Conservation (phyloP, 768 basidiomycete genomes). For the Lactarius psammicola region DNA sequence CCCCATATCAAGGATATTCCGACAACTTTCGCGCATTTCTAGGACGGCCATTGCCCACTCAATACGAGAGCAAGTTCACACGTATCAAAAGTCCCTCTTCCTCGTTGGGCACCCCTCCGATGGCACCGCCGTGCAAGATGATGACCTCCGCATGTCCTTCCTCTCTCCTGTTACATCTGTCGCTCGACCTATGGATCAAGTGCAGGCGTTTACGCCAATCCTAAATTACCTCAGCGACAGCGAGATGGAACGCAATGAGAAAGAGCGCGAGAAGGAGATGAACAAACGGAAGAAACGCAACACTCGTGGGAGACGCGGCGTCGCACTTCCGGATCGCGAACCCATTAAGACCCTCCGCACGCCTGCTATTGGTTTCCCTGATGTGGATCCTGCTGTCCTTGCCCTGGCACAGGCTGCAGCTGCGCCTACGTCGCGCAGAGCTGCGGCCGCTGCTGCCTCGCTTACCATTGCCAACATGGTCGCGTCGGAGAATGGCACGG, state of each 20-base stretch:
- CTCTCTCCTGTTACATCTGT: constrained; percentile 74
- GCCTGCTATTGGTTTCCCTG: constrained; percentile 81
- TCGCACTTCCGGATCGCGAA: constrained; percentile 89
- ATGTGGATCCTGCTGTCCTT: constrained; percentile 66
- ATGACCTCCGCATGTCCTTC: constrained; percentile 88
- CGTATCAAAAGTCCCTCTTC: constrained; percentile 89
- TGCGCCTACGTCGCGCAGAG: constrained; percentile 71
- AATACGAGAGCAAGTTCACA: constrained; percentile 92
- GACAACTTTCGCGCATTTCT: neutral
- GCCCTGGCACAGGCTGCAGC: constrained; percentile 63
- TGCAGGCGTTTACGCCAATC: constrained; percentile 79
- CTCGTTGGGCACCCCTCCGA: constrained; percentile 85
- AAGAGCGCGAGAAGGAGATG: constrained; percentile 91
- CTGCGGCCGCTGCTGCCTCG: constrained; percentile 82
- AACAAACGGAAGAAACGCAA: constrained; percentile 82
- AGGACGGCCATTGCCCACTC: constrained; percentile 95
- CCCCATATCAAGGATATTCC: neutral
- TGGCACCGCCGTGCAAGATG: constrained; percentile 75
- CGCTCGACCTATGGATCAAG: constrained; percentile 73
- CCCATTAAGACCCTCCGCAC: constrained; percentile 90
- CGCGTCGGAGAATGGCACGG: constrained; percentile 82
- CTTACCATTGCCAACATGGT: constrained; percentile 90
- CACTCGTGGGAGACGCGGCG: constrained; percentile 75
- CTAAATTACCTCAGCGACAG: constrained; percentile 86
- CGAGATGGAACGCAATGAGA: constrained; percentile 86